Evolutionary conservation across 1,284 basidiomycete genomes (phyloP), one percentile per base, ranked within the genome.

Genomic region (Apiotrichum veenhuisii): DNA sequence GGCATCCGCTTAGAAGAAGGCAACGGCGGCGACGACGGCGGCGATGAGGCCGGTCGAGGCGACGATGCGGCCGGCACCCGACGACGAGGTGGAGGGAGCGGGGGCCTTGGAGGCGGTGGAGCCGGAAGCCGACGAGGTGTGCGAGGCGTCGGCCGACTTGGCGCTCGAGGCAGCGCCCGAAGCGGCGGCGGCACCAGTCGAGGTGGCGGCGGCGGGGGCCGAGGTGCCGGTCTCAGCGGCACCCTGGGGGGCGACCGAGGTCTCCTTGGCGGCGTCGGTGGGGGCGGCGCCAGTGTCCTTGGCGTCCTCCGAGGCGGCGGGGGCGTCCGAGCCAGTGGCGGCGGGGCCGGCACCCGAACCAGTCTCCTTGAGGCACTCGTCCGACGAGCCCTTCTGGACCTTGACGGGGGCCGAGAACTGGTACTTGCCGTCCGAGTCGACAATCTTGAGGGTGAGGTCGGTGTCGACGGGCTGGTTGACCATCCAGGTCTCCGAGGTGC

Each of bases 401-500:
- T 64, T 59, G 48, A 72, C 63, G 33, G 58, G 56, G 14, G 59
- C 41, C 26, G 64, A 55, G 63, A 43, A 43, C 25, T 43, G n/a
- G 23, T 68, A 72, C 64, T 72, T 72, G 56, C 73, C 73, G 43
- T 64, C 64, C 43, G 61, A 57, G 68, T 73, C 74, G 49, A 61
- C 64, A 50, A 73, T 56, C 58, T 64, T 61, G 55, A 74, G 38
- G 53, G 72, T 67, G 51, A 77, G 62, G 15, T 61, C 64, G 25
- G 82, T 83, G 37, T 81, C 82, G 1, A 76, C 55, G 3, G 74
- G 61, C 27, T 89, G 67, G 71, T 87, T 80, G 50, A 84, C 85
- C 22, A 45, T 73, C 88, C 88, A 91, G 18, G 87, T 87, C 64
- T 80, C 68, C 46, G 67, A 72, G 26, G 72, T 84, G 3, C 79